Evolutionary conservation across 305 asterid species (phyloP), one percentile per base, ranked within the genome.

Genomic region (Ajuga reptans): DNA sequence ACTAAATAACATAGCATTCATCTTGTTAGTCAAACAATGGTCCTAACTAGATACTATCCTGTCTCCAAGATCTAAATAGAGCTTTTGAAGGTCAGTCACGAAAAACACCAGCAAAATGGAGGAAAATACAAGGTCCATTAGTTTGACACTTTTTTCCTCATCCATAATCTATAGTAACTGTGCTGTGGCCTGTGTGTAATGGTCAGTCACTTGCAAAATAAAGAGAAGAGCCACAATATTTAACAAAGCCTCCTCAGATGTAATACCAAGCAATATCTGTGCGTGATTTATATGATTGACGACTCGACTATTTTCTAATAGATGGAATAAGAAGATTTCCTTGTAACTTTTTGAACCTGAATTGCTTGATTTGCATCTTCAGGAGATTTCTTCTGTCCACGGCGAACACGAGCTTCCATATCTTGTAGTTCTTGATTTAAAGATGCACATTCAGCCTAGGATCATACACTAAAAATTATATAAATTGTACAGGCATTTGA

Each of bases 371-470:
- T 94, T 71, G 97, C 83, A 73, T 94, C 99, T 79, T 94, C 98
- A 14, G 95, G 87, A 59, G 95, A 66, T 72, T 88, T 94, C 82
- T 87, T 94, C 72, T 91, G 98, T 55, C 84, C 96, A 69, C 95
- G 98, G 69, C 98, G 98, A 45, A 82, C 81, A 60, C 90, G 96
- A 70, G 90, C 95, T 83, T 94, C 98, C 94, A 89, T 86, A 39
- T 91, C 98, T 79, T 94, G 99, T 68, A 94, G 82, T 75, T 94
- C 99, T 89, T 94, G 97, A 82, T 84, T 94, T 66, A 94, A 72
- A 56, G 96, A 82, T 52, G 96, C 83, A 83, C 99, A 94, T 78
- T 91, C 99, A 82, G 81, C 93, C 99, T 94, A 76, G 75, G 52
- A 63, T 29, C 73, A 78, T 18, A 12, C 36, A 66, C 59, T 62